phyloP scores from a whole-genome alignment of 305 asterid genomes.

The Fraxinus nigra region DNA sequence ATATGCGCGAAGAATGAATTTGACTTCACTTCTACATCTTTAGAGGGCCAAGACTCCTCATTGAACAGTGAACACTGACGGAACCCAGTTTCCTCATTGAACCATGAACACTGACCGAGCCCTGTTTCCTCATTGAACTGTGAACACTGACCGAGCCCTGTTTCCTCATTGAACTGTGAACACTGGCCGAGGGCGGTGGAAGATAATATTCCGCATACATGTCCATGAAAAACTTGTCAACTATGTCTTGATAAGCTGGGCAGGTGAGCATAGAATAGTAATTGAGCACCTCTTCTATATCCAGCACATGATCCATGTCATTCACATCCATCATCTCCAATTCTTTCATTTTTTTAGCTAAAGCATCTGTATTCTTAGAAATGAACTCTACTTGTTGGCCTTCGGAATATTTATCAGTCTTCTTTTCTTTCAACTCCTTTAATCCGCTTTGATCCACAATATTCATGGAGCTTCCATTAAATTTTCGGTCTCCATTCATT shows the following conservation, averaged over 20 bases:
- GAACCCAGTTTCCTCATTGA: conserved; percentile 50
- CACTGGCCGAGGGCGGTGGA: conserved; percentile 41
- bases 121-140: conserved; percentile 47
- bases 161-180: conserved; percentile 50
- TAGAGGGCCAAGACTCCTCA: conserved; percentile 52
- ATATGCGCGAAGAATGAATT: neutral
- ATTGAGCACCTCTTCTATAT: conserved; percentile 68
- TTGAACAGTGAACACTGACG: conserved; percentile 37
- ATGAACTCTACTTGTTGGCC: conserved; percentile 24
- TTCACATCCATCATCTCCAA: conserved; percentile 61
- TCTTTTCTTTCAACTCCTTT: conserved; percentile 28
- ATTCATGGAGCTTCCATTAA: conserved; percentile 22
- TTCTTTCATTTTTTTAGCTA: conserved; percentile 63
- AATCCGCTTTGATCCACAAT: conserved; percentile 22
- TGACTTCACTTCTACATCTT: conserved; percentile 37
- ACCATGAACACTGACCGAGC: conserved; percentile 33
- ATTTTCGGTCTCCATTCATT: conserved; percentile 25
- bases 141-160: conserved; percentile 32
- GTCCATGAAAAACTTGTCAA: conserved; percentile 64
- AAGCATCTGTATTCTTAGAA: conserved; percentile 32
- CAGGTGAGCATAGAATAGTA: conserved; percentile 65
- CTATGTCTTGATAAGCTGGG: conserved; percentile 61
- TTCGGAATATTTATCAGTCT: conserved; percentile 19
- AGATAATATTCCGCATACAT: conserved; percentile 56
- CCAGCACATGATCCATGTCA: conserved; percentile 63